Percentiles rank a stretch among this genome's conserved stretches.
Evolutionary conservation across 805 yeast genomes (phyloP).

Genomic region (Ogataea philodendri): DNA sequence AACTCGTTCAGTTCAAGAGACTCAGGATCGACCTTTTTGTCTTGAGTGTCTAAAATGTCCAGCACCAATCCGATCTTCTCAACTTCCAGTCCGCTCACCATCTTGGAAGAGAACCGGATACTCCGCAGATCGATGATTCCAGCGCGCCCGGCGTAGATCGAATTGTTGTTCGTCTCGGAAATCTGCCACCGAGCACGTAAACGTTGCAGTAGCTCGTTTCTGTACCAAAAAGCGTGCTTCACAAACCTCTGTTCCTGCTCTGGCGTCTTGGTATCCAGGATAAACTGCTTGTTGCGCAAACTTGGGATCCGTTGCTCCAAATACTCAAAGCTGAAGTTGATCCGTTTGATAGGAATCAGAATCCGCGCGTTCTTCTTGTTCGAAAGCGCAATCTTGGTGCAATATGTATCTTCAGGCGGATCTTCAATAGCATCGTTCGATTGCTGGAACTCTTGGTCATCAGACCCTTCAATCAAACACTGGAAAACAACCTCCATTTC

Average conservation of each 20-base stretch:
- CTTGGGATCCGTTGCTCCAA: slow-evolving; percentile 64
- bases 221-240: slow-evolving; percentile 76
- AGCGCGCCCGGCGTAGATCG: slow-evolving; percentile 33
- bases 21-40: slow-evolving; percentile 24
- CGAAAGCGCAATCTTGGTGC: slow-evolving; percentile 18
- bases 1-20: slow-evolving; percentile 45
- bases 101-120: slow-evolving; percentile 56
- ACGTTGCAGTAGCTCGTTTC: slow-evolving; percentile 58
- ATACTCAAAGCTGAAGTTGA: slow-evolving; percentile 41
- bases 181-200: slow-evolving; percentile 67
- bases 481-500: slow-evolving; percentile 38
- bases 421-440: slow-evolving; percentile 18
- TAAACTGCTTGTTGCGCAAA: slow-evolving; percentile 64
- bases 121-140: slow-evolving; percentile 70
- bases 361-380: slow-evolving; percentile 45
- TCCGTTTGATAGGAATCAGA: slow-evolving; percentile 66
- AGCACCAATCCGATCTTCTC: slow-evolving; percentile 47
- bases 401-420: slow-evolving; percentile 19
- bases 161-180: slow-evolving; percentile 26
- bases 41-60: slow-evolving; percentile 23
- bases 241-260: slow-evolving; percentile 56
- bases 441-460: slow-evolving; percentile 25
- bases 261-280: slow-evolving; percentile 52
- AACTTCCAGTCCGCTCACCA: slow-evolving; percentile 54
- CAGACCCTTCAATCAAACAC: slow-evolving; percentile 24